phyloP scores from a whole-genome alignment of 1,139 yeast genomes.

The Lodderomyces theae region DNA sequence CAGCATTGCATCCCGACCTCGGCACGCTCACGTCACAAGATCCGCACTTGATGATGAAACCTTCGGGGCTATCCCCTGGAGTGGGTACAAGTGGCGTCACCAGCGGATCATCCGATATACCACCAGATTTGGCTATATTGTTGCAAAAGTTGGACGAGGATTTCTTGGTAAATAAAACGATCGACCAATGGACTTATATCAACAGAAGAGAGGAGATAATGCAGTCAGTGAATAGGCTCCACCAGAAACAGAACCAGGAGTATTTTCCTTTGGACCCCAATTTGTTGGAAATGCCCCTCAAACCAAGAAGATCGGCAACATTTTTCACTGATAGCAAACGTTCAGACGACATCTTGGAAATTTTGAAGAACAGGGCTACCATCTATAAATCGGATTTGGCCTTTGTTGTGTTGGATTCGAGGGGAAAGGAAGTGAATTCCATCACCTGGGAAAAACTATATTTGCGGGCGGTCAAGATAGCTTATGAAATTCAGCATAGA shows the following conservation, averaged over 20 bases:
- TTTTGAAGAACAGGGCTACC: conserved; percentile 69
- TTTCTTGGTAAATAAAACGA: conserved; percentile 38
- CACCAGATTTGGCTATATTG: conserved; percentile 46
- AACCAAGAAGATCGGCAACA: conserved; percentile 46
- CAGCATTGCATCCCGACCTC: conserved; percentile 9
- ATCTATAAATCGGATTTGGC: conserved; percentile 69
- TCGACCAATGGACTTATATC: conserved; percentile 51
- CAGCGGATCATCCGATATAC: conserved; percentile 32
- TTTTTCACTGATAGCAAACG: conserved; percentile 19
- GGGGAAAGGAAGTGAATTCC: conserved; percentile 74
- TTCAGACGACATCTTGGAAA: conserved; percentile 61
- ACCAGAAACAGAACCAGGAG: conserved; percentile 31
- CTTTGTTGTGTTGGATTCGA: conserved; percentile 65
- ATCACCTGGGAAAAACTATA: conserved; percentile 92
- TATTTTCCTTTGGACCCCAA: conserved; percentile 33
- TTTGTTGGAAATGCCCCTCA: conserved; percentile 51
- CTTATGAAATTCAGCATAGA: conserved; percentile 79
- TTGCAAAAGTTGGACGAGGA: conserved; percentile 46
- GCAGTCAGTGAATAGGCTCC: conserved; percentile 36
- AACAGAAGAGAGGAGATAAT: conserved; percentile 47
- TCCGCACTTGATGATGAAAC: conserved; percentile 9
- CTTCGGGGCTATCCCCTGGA: conserved; percentile 11
- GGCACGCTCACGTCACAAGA: conserved; percentile 12
- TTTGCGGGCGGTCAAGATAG: conserved; percentile 79
- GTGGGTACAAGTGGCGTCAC: conserved; percentile 6